Percentiles rank a stretch among this genome's conserved stretches.
Evolutionary conservation across 164 flowering plant species (phyloP).

Genomic region (Euptelea pleiosperma): DNA sequence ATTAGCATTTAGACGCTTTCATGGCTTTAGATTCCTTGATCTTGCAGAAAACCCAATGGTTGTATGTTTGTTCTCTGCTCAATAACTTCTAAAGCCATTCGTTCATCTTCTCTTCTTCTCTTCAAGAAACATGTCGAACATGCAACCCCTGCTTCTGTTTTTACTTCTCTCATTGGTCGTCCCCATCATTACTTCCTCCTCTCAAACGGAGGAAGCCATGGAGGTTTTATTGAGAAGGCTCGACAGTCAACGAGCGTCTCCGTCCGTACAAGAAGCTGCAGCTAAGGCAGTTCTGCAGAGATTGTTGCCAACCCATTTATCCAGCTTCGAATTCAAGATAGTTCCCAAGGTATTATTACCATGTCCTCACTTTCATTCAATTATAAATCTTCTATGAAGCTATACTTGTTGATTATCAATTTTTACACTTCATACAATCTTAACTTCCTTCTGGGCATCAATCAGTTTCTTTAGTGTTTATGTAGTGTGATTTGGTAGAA

Average conservation of each 20-base stretch:
- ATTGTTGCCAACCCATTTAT: slow-evolving; percentile 66
- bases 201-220: slow-evolving; percentile 28
- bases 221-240: slow-evolving; percentile 39
- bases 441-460: neutral
- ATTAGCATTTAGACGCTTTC: too few species aligned
- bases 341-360: slow-evolving; percentile 46
- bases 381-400: too few species aligned
- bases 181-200: neutral
- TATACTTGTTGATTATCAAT: too few species aligned
- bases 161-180: neutral
- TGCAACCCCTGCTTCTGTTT: neutral
- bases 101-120: slow-evolving; percentile 4
- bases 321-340: slow-evolving; percentile 66
- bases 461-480: neutral
- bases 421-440: neutral
- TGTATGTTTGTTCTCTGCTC: too few species aligned
- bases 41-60: too few species aligned
- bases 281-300: slow-evolving; percentile 58
- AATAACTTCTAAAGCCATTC: too few species aligned
- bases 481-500: slow-evolving; percentile 1
- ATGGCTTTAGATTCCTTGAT: too few species aligned
- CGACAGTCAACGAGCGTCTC: slow-evolving; percentile 41
- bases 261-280: slow-evolving; percentile 67
- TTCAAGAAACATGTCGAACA: neutral
- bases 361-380: neutral